A percentile compares a stretch with the other conserved stretches of the same genome.
Evolutionary conservation across 495 filamentous ascomycete species (phyloP).

Genomic region (Neurospora terricola): DNA sequence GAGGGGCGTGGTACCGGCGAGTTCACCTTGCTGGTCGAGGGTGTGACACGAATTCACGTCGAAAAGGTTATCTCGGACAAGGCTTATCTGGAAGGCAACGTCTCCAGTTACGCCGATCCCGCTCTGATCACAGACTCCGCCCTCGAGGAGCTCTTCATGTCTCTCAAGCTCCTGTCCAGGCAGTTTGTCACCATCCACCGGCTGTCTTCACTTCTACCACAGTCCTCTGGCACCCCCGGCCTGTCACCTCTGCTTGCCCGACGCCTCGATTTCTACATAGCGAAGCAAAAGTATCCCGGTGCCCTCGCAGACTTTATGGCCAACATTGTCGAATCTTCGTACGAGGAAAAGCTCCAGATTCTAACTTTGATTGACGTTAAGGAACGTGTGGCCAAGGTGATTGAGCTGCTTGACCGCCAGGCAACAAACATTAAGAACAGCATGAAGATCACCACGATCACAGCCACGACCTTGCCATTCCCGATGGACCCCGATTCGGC

Average conservation of each 20-base stretch:
- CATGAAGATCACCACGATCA: constrained; percentile 65
- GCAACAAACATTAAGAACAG: constrained; percentile 72
- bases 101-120: constrained; percentile 29
- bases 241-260: constrained; percentile 77
- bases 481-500: constrained; percentile 41
- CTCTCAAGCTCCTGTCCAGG: constrained; percentile 69
- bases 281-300: constrained; percentile 74
- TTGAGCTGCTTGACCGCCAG: constrained; percentile 71
- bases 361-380: constrained; percentile 66
- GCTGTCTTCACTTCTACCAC: constrained; percentile 65
- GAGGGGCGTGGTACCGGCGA: constrained; percentile 72
- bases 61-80: constrained; percentile 66
- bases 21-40: constrained; percentile 76
- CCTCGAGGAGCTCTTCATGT: constrained; percentile 59
- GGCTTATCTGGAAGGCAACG: constrained; percentile 76
- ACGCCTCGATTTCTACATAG: constrained; percentile 76
- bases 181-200: constrained; percentile 74
- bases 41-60: constrained; percentile 64
- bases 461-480: constrained; percentile 46
- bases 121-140: constrained; percentile 34
- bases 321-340: constrained; percentile 71
- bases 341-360: constrained; percentile 83
- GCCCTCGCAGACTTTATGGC: constrained; percentile 93
- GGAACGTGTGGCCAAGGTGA: constrained; percentile 65
- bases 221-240: constrained; percentile 41